Base-by-base conservation (phyloP, 805 yeast species). In the Yamadazyma scolyti region DNA sequence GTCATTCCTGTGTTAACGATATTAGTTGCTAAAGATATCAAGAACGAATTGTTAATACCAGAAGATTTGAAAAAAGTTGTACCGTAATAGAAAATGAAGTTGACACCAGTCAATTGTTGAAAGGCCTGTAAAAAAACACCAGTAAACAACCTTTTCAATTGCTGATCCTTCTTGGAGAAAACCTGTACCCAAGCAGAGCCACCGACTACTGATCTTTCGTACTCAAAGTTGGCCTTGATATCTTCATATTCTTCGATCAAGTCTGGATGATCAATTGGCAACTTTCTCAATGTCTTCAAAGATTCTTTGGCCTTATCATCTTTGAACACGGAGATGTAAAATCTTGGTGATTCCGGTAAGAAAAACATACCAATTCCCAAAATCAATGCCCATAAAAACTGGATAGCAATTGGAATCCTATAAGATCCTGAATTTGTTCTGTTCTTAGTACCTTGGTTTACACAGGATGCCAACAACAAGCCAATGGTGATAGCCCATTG, bases 21-120 rank as follows among this genome's bases (percentile, higher is more conserved):
- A 44, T 55, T 59, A 28, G 67, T 60, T 31, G 66, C 66, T 47
- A 61, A 47, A 33, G 36, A 68, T 49, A 36, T 72, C 54, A 71
- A 63, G 46, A 73, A 66, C 36, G 73, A 75, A 40, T 59, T 46
- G n/a, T 29, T 9, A 34, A 71, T 58, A 18, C 95, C 95, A 1
- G 87, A 71, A 36, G 60, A 68, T 34, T 73, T 71, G 58, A 89
- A 87, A 58, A 88, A 85, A 44, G 79, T 72, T 16, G 90, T 86
- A 25, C 96, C 95, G 52, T 80, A 89, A 61, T 89, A 89, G 55
- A 89, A 85, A 38, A 88, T 83, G 52, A 88, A 87, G 62, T 88
- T 88, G 43, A 87, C 79, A 36, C 97, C 97, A 9, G 95, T 79
- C 48, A 86, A 77, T 61, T 89, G 97, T 60, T 90, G 97, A 50